These are phyloP conservation scores for Neofusicoccum laricinum DNA, from an alignment of 2,329 filamentous ascomycete species.

Conservation along the genomic window DNA sequence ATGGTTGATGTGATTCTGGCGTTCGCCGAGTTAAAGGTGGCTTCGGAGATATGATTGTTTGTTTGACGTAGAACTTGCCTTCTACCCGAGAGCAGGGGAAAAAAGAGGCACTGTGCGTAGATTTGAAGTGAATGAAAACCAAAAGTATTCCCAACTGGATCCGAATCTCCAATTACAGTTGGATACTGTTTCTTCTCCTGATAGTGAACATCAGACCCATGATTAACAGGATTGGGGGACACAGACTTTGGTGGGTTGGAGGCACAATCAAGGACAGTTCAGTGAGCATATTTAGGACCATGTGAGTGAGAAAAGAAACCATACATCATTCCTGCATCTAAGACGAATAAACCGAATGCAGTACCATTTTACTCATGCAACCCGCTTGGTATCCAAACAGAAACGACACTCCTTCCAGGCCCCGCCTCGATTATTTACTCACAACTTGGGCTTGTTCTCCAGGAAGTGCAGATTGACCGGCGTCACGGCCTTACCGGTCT, in stretches of 20 bases:
- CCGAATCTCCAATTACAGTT: no score
- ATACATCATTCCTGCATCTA: no score
- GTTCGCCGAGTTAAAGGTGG: background rate
- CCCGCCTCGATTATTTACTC: background rate
- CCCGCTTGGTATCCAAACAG: slow-evolving; percentile 1
- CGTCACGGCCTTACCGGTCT: slow-evolving; percentile 52
- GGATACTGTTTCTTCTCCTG: no score
- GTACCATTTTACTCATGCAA: background rate
- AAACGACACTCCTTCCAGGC: background rate
- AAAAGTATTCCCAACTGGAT: background rate
- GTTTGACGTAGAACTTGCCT: background rate
- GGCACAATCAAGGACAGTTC: no score
- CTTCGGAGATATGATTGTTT: background rate
- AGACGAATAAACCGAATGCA: background rate
- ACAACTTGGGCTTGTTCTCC: slow-evolving; percentile 25
- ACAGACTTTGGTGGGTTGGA: no score
- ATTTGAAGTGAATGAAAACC: background rate
- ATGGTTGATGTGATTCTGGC: background rate
- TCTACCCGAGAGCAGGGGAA: background rate
- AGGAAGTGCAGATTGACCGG: slow-evolving; percentile 62
- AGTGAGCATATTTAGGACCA: no score
- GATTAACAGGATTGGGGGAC: no score
- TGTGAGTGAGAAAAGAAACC: no score
- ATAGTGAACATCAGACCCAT: no score
- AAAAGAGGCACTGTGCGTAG: background rate